Evolutionary conservation across 305 asterid genomes (phyloP), one percentile per base, ranked within the genome.

Genomic region (Fraxinus baroniana): DNA sequence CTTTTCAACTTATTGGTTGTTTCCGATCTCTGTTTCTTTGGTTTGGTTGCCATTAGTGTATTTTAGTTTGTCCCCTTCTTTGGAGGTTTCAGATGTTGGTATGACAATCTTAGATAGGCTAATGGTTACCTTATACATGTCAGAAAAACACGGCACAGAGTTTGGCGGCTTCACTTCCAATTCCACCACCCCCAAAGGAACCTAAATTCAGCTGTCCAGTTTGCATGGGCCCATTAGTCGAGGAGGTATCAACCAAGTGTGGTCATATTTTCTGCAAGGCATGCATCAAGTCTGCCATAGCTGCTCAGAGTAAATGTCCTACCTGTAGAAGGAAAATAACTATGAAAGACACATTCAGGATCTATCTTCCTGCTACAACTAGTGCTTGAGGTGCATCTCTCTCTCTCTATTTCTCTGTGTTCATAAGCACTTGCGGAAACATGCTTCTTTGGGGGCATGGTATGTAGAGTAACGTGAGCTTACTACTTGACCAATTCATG

Each of bases 201-300:
- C 93, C 89, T 24, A 85, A 89, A 76, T 92, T 95, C 83, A 95
- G 86, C 77, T 95, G 98, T 86, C 98, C 98, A 9, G 90, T 94
- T 72, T 94, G 99, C 92, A 92, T 94, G 93, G 93, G 98, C 32
- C 89, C 92, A 4, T 87, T 93, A 57, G 97, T 95, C 12, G 98
- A 95, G 89, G 99, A 89, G 91, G 85, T 80, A 83, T 88, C 94
- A 1, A 95, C 98, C 10, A 95, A 95, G 78, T 95, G 99, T 80
- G 98, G 99, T 35, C 99, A 95, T 85, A 94, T 94, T 80, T 95
- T 95, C 82, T 95, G 98, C 86, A 94, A 92, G 89, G 92, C 81
- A 9, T 95, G 99, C 89, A 95, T 95, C 88, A 93, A 91, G 83
- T 81, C 94, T 77, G 94, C 98, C 77, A 86, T 94, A 39, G 89